Evolutionary conservation across 495 filamentous ascomycete genomes (phyloP).

Genomic region (Bacidia rubella): DNA sequence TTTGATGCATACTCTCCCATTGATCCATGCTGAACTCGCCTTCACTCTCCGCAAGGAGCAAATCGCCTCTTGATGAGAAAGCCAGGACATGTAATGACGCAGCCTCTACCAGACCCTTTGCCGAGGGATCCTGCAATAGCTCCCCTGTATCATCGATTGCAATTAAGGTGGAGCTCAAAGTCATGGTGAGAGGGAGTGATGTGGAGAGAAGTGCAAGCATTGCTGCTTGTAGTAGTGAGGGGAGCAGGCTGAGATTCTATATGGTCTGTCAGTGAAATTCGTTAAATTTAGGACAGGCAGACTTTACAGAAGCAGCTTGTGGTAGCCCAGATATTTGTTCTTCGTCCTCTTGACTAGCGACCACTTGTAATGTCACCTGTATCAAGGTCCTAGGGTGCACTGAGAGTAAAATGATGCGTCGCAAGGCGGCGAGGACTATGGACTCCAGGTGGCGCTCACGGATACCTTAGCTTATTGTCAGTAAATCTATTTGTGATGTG

Average conservation of each 20-base stretch:
- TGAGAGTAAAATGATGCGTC: slow-evolving; percentile 53
- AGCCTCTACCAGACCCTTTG: slow-evolving; percentile 40
- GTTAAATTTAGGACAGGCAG: neutral
- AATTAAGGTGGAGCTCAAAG: slow-evolving; percentile 48
- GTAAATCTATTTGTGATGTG: slow-evolving; percentile 22
- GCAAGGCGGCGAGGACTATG: slow-evolving; percentile 50
- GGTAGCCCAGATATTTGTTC: slow-evolving; percentile 28
- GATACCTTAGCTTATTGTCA: slow-evolving; percentile 40
- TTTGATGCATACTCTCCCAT: slow-evolving; percentile 60
- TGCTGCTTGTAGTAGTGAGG: slow-evolving; percentile 59
- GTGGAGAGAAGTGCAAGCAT: slow-evolving; percentile 64
- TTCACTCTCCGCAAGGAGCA: slow-evolving; percentile 69
- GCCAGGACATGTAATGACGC: slow-evolving; percentile 63
- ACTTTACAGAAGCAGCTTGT: slow-evolving; percentile 20
- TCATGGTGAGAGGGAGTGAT: slow-evolving; percentile 59
- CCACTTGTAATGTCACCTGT: slow-evolving; percentile 53
- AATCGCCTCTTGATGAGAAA: slow-evolving; percentile 59
- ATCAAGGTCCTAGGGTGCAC: slow-evolving; percentile 56
- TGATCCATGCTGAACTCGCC: slow-evolving; percentile 62
- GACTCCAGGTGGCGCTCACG: slow-evolving; percentile 62
- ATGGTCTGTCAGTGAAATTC: slow-evolving; percentile 3
- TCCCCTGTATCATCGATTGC: slow-evolving; percentile 34
- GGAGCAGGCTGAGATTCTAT: slow-evolving; percentile 62
- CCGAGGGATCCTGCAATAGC: slow-evolving; percentile 41
- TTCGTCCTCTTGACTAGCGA: slow-evolving; percentile 40